Evolutionary conservation across 1,139 yeast species (phyloP).

Genomic region (Wickerhamomyces sp.): DNA sequence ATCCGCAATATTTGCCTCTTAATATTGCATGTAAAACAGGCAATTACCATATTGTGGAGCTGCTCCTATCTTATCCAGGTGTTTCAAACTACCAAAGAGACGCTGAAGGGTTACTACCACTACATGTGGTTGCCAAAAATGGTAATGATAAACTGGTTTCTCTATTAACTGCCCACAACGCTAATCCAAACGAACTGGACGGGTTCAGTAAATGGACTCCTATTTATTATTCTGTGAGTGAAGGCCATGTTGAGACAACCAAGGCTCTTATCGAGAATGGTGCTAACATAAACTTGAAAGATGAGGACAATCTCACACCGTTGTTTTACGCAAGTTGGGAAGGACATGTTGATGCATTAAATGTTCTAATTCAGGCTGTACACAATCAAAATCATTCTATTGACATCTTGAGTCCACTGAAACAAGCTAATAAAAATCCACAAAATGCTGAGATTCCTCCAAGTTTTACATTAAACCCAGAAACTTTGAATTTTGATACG

Average conservation of each 20-base stretch:
- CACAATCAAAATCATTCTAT: conserved; percentile 11
- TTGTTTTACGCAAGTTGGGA: conserved; percentile 91
- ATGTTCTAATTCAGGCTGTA: conserved; percentile 47
- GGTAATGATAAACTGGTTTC: conserved; percentile 72
- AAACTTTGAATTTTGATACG: conserved; percentile 47
- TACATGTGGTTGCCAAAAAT: conserved; percentile 84
- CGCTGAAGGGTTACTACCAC: conserved; percentile 83
- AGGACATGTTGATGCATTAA: conserved; percentile 78
- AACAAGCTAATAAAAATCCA: conserved; percentile 11
- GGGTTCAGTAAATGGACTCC: conserved; percentile 94
- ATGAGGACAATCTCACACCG: conserved; percentile 80
- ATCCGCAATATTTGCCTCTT: conserved; percentile 73
- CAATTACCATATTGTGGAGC: conserved; percentile 62
- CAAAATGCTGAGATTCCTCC: conserved; percentile 14
- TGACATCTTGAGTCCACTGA: conserved; percentile 21
- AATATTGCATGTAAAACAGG: conserved; percentile 90
- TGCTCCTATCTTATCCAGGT: conserved; percentile 29
- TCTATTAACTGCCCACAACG: conserved; percentile 65
- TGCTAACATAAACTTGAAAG: conserved; percentile 69
- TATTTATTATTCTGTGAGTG: conserved; percentile 82
- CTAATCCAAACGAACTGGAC: conserved; percentile 75
- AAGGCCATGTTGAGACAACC: conserved; percentile 74
- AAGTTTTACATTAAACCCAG: conserved; percentile 17
- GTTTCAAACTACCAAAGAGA: conserved; percentile 47
- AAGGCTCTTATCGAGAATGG: conserved; percentile 66